Evolutionary conservation across 345 rosid species (phyloP), one percentile per base, ranked within the genome.

Genomic region (Eutrema yunnanense): DNA sequence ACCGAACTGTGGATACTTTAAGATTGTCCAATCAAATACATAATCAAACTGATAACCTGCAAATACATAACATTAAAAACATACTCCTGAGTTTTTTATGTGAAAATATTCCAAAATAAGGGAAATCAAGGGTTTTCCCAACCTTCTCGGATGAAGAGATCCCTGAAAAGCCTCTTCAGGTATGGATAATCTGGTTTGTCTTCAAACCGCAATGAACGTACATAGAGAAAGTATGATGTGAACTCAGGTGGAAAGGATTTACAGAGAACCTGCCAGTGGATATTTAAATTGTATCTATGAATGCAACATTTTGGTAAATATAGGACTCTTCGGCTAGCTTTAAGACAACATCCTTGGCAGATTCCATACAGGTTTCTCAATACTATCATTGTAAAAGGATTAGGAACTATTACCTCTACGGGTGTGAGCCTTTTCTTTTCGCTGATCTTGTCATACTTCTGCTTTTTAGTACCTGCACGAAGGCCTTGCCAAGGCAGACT

Each of bases 401-500:
- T 4, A 60, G 16, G 22, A 64, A 66, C 16, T 38, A 43, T 27
- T 86, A 95, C 99, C 97, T 96, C 99, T 43, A 87, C 81, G 16
- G 98, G 87, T 73, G 97, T 96, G 59, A 87, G 87, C 82, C 86
- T 87, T 87, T 96, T 90, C 86, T 90, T 96, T 75, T 92, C 98
- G 56, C 98, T 90, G 74, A 96, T 96, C 82, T 87, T 92, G 74
- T 92, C 98, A 78, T 96, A 96, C 78, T 96, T 96, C 84, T 96
- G 99, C 86, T 96, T 96, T 81, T 96, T 92, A 65, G 89, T 96
- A 74, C 98, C 98, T 9, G 94, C 99, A 75, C 87, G 94, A 74
- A 96, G 69, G 46, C 98, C 97, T 81, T 96, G 99, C 96, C 99
- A 96, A 14, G 98, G 99, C 74, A 96, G 96, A 78, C 99, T 95